A percentile compares a stretch with the other conserved stretches of the same genome.
Evolutionary conservation across 305 asterid species (phyloP).

Genomic region (Plantago lanceolata): DNA sequence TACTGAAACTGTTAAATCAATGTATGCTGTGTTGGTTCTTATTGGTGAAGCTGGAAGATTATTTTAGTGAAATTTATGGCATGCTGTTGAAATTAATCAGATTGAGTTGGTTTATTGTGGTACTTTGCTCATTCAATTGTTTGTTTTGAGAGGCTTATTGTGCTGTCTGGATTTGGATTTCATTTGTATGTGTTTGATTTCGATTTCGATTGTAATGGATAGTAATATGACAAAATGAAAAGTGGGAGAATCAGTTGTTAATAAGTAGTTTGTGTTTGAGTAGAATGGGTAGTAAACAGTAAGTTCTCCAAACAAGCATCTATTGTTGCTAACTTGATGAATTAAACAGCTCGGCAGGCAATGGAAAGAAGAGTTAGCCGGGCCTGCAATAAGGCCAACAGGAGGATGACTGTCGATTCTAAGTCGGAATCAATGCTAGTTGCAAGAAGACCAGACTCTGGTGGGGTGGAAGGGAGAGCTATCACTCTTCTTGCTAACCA

Average conservation of each 20-base stretch:
- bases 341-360: slow-evolving; percentile 32
- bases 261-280: not conserved
- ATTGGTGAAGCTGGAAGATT: not conserved
- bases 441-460: slow-evolving; percentile 86
- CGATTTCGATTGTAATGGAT: no score
- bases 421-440: slow-evolving; percentile 37
- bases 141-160: no score
- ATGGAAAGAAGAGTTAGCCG: slow-evolving; percentile 22
- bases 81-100: not conserved
- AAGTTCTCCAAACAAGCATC: no score
- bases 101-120: not conserved
- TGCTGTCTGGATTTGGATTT: not conserved
- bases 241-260: no score
- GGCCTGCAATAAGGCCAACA: slow-evolving; percentile 32
- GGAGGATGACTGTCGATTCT: slow-evolving; percentile 31
- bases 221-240: no score
- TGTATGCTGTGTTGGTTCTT: no score
- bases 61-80: not conserved
- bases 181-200: no score
- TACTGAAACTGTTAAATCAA: no score
- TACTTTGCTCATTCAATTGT: no score
- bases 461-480: slow-evolving; percentile 75
- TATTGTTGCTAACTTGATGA: slow-evolving; percentile 13
- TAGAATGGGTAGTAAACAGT: no score
- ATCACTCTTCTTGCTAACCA: slow-evolving; percentile 80